Evolutionary conservation across 164 flowering plant genomes (phyloP).

Genomic region (Umbilicus rupestris): DNA sequence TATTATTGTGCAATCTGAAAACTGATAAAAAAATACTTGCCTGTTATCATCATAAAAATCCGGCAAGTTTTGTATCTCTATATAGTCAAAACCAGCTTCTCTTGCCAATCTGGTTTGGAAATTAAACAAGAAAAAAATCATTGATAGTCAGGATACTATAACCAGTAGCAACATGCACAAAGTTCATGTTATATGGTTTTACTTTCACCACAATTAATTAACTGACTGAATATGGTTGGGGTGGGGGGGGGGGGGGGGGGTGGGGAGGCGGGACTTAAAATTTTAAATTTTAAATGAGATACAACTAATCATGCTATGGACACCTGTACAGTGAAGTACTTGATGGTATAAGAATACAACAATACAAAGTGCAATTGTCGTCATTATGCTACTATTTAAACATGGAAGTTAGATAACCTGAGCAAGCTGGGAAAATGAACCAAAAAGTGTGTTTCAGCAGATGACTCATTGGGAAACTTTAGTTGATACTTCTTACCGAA

Average conservation of each 20-base stretch:
- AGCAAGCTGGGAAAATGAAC: slow-evolving; percentile 97
- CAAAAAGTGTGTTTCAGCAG: slow-evolving; percentile 76
- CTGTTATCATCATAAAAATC: slow-evolving; percentile 97
- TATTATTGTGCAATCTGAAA: neutral
- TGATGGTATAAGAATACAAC: neutral
- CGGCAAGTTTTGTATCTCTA: slow-evolving; percentile 87
- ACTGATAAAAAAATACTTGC: slow-evolving; percentile 41
- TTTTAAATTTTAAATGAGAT: too few relatives aligned
- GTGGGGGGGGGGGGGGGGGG: too few relatives aligned
- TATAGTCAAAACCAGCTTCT: slow-evolving; percentile 90
- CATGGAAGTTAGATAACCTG: slow-evolving; percentile 37
- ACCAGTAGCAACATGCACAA: neutral
- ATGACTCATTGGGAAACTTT: slow-evolving; percentile 63
- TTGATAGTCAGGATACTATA: neutral
- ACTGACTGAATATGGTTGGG: too few relatives aligned
- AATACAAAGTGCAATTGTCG: neutral
- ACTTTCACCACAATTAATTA: too few relatives aligned
- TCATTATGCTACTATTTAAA: neutral
- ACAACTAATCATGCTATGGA: too few relatives aligned
- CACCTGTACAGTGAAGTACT: neutral
- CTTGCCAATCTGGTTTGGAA: slow-evolving; percentile 71
- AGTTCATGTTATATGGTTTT: neutral
- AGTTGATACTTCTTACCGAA: slow-evolving; percentile 93
- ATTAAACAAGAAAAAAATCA: neutral
- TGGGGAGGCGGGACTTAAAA: too few relatives aligned